These are phyloP conservation scores for Trichomonas tenax DNA, from an alignment of 208 protist species.

Conservation along the genomic window DNA sequence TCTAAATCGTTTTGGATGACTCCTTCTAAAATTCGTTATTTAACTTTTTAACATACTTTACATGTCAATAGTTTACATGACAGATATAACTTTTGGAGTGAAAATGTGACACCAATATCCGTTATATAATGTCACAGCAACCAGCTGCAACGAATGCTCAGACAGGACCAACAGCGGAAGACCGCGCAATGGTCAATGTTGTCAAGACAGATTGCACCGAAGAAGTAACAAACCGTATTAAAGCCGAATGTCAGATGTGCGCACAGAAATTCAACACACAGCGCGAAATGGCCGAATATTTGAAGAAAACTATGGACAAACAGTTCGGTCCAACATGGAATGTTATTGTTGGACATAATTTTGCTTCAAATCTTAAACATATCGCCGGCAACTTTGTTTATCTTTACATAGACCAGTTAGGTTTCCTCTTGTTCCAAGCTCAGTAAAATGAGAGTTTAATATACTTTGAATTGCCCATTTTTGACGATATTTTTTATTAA, in stretches of 20 bases:
- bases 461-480: neutral
- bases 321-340: neutral
- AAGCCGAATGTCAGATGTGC: neutral
- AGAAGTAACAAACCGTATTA: neutral
- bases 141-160: neutral
- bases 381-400: neutral
- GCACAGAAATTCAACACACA: neutral
- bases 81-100: too few relatives aligned
- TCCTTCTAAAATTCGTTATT: too few relatives aligned
- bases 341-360: neutral
- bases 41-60: too few relatives aligned
- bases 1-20: too few relatives aligned
- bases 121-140: neutral
- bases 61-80: too few relatives aligned
- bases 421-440: conserved; percentile 1
- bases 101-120: neutral
- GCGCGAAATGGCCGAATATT: neutral
- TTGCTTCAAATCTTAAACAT: neutral
- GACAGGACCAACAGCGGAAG: neutral
- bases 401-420: neutral
- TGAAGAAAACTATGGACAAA: neutral
- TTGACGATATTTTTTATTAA: too few relatives aligned
- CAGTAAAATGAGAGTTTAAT: neutral
- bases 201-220: neutral
- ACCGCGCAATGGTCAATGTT: neutral